Conservation (phyloP, 495 filamentous ascomycete genomes). For the Penicillium flavigenum region DNA sequence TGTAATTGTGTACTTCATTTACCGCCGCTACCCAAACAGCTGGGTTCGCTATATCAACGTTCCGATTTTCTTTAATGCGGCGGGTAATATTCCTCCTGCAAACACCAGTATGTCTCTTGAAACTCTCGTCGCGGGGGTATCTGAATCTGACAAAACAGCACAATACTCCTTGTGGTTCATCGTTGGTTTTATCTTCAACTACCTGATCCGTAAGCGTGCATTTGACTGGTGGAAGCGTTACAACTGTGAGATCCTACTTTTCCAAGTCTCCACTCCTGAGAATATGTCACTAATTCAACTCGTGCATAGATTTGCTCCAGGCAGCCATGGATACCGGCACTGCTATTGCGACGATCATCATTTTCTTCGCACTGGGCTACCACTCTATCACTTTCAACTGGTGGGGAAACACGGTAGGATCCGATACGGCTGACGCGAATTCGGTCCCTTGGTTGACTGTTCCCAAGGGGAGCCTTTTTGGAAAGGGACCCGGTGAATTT, state of each 20-base stretch:
- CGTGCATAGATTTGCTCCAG: slow-evolving; percentile 51
- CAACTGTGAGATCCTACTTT: slow-evolving; percentile 45
- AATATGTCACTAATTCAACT: background rate
- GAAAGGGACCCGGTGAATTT: slow-evolving; percentile 28
- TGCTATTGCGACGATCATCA: slow-evolving; percentile 55
- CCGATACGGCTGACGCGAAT: slow-evolving; percentile 26
- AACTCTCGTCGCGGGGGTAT: background rate
- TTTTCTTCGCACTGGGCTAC: slow-evolving; percentile 56
- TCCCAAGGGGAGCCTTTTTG: slow-evolving; percentile 29
- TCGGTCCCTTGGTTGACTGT: slow-evolving; percentile 28
- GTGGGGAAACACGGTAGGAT: slow-evolving; percentile 33
- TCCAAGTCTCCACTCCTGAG: background rate
- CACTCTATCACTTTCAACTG: slow-evolving; percentile 22
- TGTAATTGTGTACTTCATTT: slow-evolving; percentile 36
- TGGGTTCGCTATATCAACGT: slow-evolving; percentile 42
- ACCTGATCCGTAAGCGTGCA: slow-evolving; percentile 53
- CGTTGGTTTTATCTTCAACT: slow-evolving; percentile 62
- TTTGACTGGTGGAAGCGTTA: slow-evolving; percentile 67
- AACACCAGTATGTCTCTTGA: slow-evolving; percentile 25
- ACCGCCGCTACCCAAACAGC: slow-evolving; percentile 39
- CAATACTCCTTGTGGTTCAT: slow-evolving; percentile 53
- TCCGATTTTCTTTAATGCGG: slow-evolving; percentile 45
- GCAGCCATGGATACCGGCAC: slow-evolving; percentile 65
- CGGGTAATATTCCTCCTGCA: slow-evolving; percentile 43
- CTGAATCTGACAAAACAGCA: slow-evolving; percentile 16